A percentile compares a stretch with the other conserved stretches of the same genome.
phyloP scores from a whole-genome alignment of 164 flowering plant genomes.

The Hamamelis virginiana region DNA sequence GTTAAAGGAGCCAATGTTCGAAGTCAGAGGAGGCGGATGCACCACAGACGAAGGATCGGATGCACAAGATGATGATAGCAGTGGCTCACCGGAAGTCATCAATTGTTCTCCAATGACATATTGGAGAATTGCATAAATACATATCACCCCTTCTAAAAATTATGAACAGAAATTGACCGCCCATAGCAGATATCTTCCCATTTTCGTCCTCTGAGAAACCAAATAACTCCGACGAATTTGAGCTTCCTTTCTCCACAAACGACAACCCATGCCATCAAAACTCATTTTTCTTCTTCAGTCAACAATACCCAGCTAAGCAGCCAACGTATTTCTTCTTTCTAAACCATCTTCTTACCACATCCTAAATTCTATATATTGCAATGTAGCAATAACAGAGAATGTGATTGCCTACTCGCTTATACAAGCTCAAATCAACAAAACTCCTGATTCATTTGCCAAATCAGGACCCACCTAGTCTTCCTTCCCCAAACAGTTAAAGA shows the following conservation, averaged over 20 bases:
- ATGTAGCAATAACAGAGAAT: neutral
- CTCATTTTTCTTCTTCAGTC: neutral
- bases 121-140: slow-evolving; percentile 23
- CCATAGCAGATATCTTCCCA: neutral
- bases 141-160: neutral
- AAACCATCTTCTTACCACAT: neutral
- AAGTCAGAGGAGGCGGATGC: slow-evolving; percentile 10
- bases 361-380: neutral
- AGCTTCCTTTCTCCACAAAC: neutral
- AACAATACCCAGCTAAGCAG: neutral
- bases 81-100: slow-evolving; percentile 60
- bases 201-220: neutral
- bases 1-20: slow-evolving; percentile 27
- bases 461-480: no score
- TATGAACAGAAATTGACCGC: slow-evolving; percentile 9
- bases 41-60: slow-evolving; percentile 25
- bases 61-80: slow-evolving; percentile 32
- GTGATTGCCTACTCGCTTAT: no score
- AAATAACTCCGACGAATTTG: neutral
- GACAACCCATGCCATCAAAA: neutral
- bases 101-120: slow-evolving; percentile 38
- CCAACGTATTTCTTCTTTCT: neutral
- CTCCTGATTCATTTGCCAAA: neutral
- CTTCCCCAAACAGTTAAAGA: no score
- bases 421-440: neutral